Conservation (phyloP, 352 stramenopile genomes). For the Plasmopara halstedii region DNA sequence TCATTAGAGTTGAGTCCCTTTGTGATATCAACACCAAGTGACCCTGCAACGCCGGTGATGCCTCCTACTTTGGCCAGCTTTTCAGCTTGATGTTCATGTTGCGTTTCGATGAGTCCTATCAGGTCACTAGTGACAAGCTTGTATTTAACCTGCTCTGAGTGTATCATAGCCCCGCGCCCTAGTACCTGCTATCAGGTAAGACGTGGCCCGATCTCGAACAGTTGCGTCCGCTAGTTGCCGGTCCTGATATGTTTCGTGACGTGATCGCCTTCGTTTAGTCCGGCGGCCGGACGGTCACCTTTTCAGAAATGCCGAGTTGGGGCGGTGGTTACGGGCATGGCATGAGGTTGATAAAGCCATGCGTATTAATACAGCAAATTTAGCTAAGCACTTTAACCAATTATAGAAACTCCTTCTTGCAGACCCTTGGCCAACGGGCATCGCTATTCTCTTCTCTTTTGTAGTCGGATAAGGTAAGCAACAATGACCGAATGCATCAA, state of each 20-base stretch:
- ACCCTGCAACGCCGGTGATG: constrained; percentile 43
- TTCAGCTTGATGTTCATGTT: constrained; percentile 46
- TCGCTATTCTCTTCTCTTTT: no score
- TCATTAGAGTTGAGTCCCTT: constrained; percentile 49
- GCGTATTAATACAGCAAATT: not conserved
- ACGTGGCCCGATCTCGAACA: constrained; percentile 3
- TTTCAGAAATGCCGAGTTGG: constrained; percentile 25
- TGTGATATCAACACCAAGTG: constrained; percentile 36
- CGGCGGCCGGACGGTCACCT: constrained; percentile 9
- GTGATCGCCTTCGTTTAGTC: constrained; percentile 13
- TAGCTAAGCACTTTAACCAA: constrained; percentile 1
- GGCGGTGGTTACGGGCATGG: constrained; percentile 19
- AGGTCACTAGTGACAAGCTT: constrained; percentile 46
- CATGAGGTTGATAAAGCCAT: constrained; percentile 7
- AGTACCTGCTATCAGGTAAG: constrained; percentile 8
- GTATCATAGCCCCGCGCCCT: constrained; percentile 20
- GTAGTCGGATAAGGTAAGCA: no score
- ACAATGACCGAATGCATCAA: no score
- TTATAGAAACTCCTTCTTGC: constrained; percentile 2
- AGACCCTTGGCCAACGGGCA: not conserved
- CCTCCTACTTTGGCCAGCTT: constrained; percentile 45
- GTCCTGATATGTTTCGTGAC: constrained; percentile 4
- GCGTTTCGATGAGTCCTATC: constrained; percentile 65
- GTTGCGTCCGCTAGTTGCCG: not conserved
- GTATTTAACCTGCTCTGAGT: constrained; percentile 30